Evolutionary conservation across 257 asterid genomes (phyloP), one percentile per base, ranked within the genome.

Genomic region (Rubia yunnanensis): DNA sequence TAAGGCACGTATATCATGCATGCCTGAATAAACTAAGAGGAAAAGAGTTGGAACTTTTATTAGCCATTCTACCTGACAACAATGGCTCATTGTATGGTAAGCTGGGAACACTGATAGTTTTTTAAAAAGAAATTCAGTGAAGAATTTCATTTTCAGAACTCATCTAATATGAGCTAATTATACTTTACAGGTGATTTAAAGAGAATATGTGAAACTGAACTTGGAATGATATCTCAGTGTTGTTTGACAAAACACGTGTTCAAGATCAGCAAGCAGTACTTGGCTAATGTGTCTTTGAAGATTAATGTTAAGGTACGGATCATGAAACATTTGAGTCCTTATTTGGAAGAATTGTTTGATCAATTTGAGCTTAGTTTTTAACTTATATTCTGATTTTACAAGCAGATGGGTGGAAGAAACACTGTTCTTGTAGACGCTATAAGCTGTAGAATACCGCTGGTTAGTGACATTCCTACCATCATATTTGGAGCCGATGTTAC

Each of bases 401-500:
- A 61, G 65, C 87, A 94, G 99, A 94, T 94, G 99, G 99, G 99
- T 32, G 99, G 99, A 28, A 78, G 99, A 74, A 92, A 94, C 60
- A 88, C 98, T 0, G 96, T 89, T 52, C 87, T 88, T 15, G 60
- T 84, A 82, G 98, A 91, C 70, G 98, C 98, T 34, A 71, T 91
- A 64, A 91, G 98, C 84, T 91, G 96, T 74, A 82, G 87, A 82
- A 91, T 91, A 74, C 98, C 98, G 1, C 74, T 92, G 68, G 98
- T 92, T 34, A 92, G 98, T 75, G 99, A 92, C 72, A 92, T 92
- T 73, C 99, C 99, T 0, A 94, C 98, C 22, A 91, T 94, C 73
- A 94, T 94, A 74, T 94, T 94, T 53, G 99, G 99, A 69, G 99
- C 99, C 5, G 99, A 94, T 38, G 99, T 94, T 46, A 94, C 99